These are phyloP conservation scores for Paraleonurus japonicus DNA, from an alignment of 257 asterid species.

Conservation along the genomic window DNA sequence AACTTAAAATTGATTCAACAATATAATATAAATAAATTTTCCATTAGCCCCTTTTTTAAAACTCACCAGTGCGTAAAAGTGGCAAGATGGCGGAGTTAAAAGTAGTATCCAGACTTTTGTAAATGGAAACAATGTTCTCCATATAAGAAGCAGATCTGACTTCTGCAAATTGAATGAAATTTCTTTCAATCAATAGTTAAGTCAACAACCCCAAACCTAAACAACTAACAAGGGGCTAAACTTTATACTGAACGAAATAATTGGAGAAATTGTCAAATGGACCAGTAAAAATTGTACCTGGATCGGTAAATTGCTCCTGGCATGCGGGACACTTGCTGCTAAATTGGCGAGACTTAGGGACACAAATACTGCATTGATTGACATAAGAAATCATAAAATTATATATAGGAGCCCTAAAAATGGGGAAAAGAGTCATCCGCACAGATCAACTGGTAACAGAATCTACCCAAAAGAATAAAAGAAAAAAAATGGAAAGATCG, in stretches of 20 bases:
- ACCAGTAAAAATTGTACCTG: slow-evolving; percentile 39
- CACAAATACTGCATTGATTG: slow-evolving; percentile 47
- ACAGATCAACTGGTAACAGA: not conserved
- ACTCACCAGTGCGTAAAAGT: slow-evolving; percentile 52
- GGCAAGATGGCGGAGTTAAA: slow-evolving; percentile 46
- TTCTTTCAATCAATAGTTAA: not conserved
- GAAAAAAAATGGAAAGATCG: not conserved
- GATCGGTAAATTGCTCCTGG: slow-evolving; percentile 39
- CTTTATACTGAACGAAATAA: not conserved
- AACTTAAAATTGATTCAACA: not conserved
- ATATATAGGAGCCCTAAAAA: not conserved
- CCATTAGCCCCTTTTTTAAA: not conserved
- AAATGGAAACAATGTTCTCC: slow-evolving; percentile 62
- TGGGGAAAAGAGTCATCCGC: not conserved
- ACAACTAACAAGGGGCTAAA: not conserved
- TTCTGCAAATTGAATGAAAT: slow-evolving; percentile 39
- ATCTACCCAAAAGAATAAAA: not conserved
- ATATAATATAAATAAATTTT: not conserved
- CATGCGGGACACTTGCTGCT: slow-evolving; percentile 68
- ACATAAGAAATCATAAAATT: not conserved
- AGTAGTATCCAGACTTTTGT: slow-evolving; percentile 57
- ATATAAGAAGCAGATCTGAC: slow-evolving; percentile 62
- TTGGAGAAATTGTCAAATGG: not conserved
- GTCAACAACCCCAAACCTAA: not conserved
- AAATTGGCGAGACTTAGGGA: slow-evolving; percentile 33